A percentile compares a stretch with the other conserved stretches of the same genome.
Evolutionary conservation across 345 rosid genomes (phyloP).

Genomic region (Boechera divaricarpa): DNA sequence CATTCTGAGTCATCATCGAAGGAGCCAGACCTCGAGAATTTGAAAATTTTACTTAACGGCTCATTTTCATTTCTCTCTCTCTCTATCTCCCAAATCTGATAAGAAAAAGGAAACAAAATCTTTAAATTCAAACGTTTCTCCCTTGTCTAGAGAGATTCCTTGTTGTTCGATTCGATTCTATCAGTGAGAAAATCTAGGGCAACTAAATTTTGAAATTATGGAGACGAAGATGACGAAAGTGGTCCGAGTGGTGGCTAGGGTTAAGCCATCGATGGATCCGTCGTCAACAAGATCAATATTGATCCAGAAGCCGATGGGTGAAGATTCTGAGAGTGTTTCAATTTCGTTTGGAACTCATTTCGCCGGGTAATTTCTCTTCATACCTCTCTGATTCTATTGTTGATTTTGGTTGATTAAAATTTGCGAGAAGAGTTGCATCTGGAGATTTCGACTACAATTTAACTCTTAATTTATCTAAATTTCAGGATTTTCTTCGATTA

Average conservation of each 20-base stretch:
- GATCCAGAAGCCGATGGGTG: constrained; percentile 54
- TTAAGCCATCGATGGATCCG: constrained; percentile 50
- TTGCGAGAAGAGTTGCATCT: neutral
- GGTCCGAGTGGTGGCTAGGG: constrained; percentile 68
- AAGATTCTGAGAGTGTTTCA: constrained; percentile 50
- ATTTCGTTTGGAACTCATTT: constrained; percentile 57
- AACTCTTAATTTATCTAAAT: neutral
- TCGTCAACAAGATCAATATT: constrained; percentile 45
- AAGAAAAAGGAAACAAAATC: constrained; percentile 17
- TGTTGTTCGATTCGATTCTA: neutral
- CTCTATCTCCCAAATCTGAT: constrained; percentile 7
- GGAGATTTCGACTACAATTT: neutral
- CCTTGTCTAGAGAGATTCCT: constrained; percentile 25
- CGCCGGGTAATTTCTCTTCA: constrained; percentile 44
- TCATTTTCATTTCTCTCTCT: neutral
- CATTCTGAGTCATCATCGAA: constrained; percentile 12
- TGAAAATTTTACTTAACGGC: constrained; percentile 30
- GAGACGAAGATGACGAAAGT: constrained; percentile 30
- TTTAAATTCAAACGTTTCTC: constrained; percentile 13
- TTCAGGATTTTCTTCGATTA: neutral
- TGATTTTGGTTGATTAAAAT: neutral
- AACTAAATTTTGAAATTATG: neutral
- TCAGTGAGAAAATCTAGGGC: neutral
- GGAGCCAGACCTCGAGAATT: constrained; percentile 28
- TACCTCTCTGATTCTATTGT: neutral